A percentile compares a stretch with the other conserved stretches of the same genome.
phyloP scores from a whole-genome alignment of 2,329 filamentous ascomycete genomes.

The Epichloe coenophiala region DNA sequence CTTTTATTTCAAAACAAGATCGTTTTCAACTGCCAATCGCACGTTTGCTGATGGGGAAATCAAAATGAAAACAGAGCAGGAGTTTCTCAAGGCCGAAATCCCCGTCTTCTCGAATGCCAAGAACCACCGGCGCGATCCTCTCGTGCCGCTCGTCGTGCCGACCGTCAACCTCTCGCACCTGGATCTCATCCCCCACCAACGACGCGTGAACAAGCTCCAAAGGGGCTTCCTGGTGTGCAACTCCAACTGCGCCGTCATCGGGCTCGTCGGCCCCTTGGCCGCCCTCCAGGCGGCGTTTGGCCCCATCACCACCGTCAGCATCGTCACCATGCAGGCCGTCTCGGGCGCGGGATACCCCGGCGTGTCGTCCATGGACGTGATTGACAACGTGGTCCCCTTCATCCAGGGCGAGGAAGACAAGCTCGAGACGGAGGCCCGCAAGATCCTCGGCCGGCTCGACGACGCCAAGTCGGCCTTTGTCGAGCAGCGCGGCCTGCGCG shows the following conservation, averaged over 20 bases:
- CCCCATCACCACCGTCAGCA: slow-evolving; percentile 57
- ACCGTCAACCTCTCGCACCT: slow-evolving; percentile 87
- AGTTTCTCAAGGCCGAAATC: slow-evolving; percentile 77
- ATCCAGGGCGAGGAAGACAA: slow-evolving; percentile 94
- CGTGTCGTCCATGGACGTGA: slow-evolving; percentile 84
- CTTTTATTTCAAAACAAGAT: no score
- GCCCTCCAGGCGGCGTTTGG: slow-evolving; percentile 81
- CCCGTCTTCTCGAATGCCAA: slow-evolving; percentile 96
- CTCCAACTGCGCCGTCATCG: slow-evolving; percentile 95
- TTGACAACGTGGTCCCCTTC: slow-evolving; percentile 92
- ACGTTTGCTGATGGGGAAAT: slow-evolving; percentile 10
- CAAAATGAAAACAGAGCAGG: slow-evolving; percentile 50
- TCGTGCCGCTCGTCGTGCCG: slow-evolving; percentile 86
- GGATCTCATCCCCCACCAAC: slow-evolving; percentile 78
- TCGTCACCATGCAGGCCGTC: slow-evolving; percentile 91
- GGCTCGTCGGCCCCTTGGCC: slow-evolving; percentile 81
- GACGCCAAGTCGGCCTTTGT: slow-evolving; percentile 58
- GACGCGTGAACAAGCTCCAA: slow-evolving; percentile 54
- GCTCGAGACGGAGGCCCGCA: slow-evolving; percentile 84
- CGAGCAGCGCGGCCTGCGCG: slow-evolving; percentile 59
- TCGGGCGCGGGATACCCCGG: slow-evolving; percentile 86
- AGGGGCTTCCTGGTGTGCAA: slow-evolving; percentile 95
- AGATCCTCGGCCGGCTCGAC: slow-evolving; percentile 76
- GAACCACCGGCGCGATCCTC: slow-evolving; percentile 83
- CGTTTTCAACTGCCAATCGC: not conserved